These are phyloP conservation scores for Epichloe baconii DNA, from an alignment of 2,329 filamentous ascomycete genomes.

Conservation along the genomic window DNA sequence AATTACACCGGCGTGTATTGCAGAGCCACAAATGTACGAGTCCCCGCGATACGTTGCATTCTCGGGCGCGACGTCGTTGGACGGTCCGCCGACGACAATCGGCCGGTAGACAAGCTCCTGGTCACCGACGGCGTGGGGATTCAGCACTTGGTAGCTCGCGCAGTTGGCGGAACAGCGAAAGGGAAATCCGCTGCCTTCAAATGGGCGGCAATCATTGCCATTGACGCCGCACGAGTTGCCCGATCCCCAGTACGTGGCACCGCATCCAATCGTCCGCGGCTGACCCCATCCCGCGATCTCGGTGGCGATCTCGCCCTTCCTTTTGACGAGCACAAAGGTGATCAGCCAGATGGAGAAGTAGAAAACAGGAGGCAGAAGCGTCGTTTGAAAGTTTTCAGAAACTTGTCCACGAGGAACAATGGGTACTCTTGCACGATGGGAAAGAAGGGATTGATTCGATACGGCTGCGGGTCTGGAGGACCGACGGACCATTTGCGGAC, in stretches of 20 bases:
- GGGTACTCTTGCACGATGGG: constrained; percentile 56
- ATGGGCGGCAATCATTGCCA: constrained; percentile 62
- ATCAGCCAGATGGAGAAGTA: constrained; percentile 57
- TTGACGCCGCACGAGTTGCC: constrained; percentile 64
- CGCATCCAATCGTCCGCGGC: constrained; percentile 53
- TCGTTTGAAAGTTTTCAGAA: constrained; percentile 45
- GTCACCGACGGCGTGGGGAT: constrained; percentile 63
- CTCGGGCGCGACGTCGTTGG: constrained; percentile 24
- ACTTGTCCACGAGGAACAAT: constrained; percentile 46
- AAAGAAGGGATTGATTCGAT: constrained; percentile 45
- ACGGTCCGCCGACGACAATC: constrained; percentile 56
- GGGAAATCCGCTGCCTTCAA: constrained; percentile 53
- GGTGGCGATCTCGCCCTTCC: constrained; percentile 43
- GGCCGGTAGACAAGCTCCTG: constrained; percentile 50
- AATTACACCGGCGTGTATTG: constrained; percentile 72
- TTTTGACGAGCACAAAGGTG: constrained; percentile 55
- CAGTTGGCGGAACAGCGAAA: constrained; percentile 69
- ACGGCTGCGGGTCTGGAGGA: constrained; percentile 36
- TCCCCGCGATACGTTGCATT: constrained; percentile 68
- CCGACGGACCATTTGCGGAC: constrained; percentile 40
- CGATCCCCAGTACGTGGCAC: constrained; percentile 54
- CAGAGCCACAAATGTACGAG: constrained; percentile 75
- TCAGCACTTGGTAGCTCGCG: constrained; percentile 48
- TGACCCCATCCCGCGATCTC: constrained; percentile 56
- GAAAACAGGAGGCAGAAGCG: constrained; percentile 44